These are phyloP conservation scores for Globisporangium camurandrum DNA, from an alignment of 352 stramenopile genomes.

Conservation along the genomic window DNA sequence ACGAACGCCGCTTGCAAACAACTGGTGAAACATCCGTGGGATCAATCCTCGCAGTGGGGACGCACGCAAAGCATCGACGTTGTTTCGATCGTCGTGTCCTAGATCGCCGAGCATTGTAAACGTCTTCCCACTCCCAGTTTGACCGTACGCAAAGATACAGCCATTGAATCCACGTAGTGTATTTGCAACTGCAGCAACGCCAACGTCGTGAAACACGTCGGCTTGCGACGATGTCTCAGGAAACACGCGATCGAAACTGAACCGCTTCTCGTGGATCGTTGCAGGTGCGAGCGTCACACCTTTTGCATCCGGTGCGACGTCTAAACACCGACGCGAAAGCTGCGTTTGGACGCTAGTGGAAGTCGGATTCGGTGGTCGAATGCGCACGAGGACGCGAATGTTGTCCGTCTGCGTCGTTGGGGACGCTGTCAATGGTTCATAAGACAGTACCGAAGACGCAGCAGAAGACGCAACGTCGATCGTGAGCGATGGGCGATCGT, in stretches of 20 bases:
- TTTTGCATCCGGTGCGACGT: conserved; percentile 45
- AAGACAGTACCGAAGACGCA: conserved; percentile 3
- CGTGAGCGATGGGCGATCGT: conserved; percentile 11
- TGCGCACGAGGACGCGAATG: conserved; percentile 69
- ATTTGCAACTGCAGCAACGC: conserved; percentile 71
- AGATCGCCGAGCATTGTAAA: conserved; percentile 80
- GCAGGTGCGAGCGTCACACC: conserved; percentile 52
- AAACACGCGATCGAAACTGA: conserved; percentile 84
- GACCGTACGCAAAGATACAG: conserved; percentile 87
- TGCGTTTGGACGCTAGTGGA: background rate
- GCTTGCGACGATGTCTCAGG: conserved; percentile 57
- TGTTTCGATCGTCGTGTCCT: conserved; percentile 3
- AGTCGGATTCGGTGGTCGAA: conserved; percentile 24
- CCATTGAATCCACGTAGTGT: conserved; percentile 83
- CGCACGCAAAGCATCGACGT: conserved; percentile 35
- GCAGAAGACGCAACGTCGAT: conserved; percentile 11
- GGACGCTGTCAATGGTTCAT: conserved; percentile 8
- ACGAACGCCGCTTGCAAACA: conserved; percentile 60
- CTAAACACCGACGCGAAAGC: conserved; percentile 33
- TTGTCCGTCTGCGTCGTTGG: conserved; percentile 31
- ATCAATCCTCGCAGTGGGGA: conserved; percentile 65
- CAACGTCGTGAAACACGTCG: conserved; percentile 73
- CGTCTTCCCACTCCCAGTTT: conserved; percentile 85
- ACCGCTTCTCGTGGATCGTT: conserved; percentile 68
- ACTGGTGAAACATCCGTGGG: conserved; percentile 74